Percentiles rank a stretch among this genome's conserved stretches.
Conservation (phyloP, 495 filamentous ascomycete species). For the Tuber melanosporum region DNA sequence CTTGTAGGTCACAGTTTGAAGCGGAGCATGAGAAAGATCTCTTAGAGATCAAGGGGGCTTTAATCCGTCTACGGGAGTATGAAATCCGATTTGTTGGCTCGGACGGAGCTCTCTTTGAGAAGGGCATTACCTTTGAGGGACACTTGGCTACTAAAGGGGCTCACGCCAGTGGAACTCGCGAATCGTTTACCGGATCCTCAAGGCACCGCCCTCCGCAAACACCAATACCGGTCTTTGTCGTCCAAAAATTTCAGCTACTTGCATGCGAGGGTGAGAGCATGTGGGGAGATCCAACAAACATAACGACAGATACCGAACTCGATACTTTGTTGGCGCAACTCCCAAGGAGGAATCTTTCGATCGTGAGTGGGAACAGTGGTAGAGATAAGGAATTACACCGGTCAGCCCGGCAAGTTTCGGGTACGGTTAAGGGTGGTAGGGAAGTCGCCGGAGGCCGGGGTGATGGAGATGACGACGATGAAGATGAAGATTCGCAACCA, state of each 20-base stretch:
- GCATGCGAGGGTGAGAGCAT: background rate
- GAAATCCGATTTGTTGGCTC: slow-evolving; percentile 27
- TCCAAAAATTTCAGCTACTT: background rate
- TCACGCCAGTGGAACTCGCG: background rate
- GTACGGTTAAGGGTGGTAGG: background rate
- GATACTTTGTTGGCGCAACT: background rate
- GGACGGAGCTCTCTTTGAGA: slow-evolving; percentile 28
- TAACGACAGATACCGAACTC: background rate
- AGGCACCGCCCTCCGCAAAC: background rate
- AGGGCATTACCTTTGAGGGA: slow-evolving; percentile 21
- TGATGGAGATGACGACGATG: slow-evolving; percentile 10
- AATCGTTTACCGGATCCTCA: background rate
- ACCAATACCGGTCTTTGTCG: background rate
- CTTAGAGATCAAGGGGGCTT: slow-evolving; percentile 12
- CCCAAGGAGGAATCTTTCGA: background rate
- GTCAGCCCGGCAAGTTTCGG: background rate
- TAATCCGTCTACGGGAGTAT: slow-evolving; percentile 16
- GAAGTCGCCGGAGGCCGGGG: background rate
- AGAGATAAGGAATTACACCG: background rate
- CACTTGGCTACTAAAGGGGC: slow-evolving; percentile 9
- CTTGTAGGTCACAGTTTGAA: slow-evolving; percentile 10
- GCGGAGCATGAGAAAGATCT: slow-evolving; percentile 9
- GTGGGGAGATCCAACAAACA: background rate
- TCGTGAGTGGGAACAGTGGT: background rate
- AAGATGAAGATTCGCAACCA: slow-evolving; percentile 19